These are phyloP conservation scores for Westerdykella sp. DNA, from an alignment of 2,329 filamentous ascomycete genomes.

Conservation along the genomic window DNA sequence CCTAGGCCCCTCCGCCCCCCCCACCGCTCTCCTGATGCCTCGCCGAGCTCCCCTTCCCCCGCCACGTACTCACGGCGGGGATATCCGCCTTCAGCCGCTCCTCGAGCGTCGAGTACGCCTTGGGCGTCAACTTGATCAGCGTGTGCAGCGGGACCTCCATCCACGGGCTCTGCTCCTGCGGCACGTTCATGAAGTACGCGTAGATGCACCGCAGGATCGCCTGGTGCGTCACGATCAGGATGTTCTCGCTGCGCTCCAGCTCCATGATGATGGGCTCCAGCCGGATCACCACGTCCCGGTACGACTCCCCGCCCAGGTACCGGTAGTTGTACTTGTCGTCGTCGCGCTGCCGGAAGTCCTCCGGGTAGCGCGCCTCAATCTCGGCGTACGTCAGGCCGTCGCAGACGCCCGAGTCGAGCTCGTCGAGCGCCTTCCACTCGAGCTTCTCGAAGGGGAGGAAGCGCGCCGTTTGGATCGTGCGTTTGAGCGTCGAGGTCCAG, in stretches of 20 bases:
- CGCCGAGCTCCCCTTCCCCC: constrained; percentile 86
- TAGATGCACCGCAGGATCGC: constrained; percentile 96
- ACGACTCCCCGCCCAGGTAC: constrained; percentile 91
- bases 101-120: constrained; percentile 89
- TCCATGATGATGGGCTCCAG: constrained; percentile 99
- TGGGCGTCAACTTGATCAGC: constrained; percentile 90
- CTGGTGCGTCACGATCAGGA: constrained; percentile 96
- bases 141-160: constrained; percentile 97
- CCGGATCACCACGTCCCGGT: constrained; percentile 94
- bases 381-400: constrained; percentile 95
- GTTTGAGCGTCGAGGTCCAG: constrained; percentile 69
- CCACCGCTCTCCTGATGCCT: constrained; percentile 72
- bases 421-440: constrained; percentile 97
- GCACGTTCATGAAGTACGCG: constrained; percentile 97
- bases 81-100: constrained; percentile 85
- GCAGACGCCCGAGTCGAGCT: constrained; percentile 93
- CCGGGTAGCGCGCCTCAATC: constrained; percentile 83
- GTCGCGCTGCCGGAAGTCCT: constrained; percentile 91
- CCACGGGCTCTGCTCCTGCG: constrained; percentile 89
- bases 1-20: too few relatives aligned
- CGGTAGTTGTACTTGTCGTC: constrained; percentile 99
- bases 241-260: constrained; percentile 89
- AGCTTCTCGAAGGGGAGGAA: constrained; percentile 90
- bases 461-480: constrained; percentile 86
- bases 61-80: constrained; percentile 91